Base-by-base conservation (phyloP, 352 stramenopile species). In the Aphanomyces stellatus region DNA sequence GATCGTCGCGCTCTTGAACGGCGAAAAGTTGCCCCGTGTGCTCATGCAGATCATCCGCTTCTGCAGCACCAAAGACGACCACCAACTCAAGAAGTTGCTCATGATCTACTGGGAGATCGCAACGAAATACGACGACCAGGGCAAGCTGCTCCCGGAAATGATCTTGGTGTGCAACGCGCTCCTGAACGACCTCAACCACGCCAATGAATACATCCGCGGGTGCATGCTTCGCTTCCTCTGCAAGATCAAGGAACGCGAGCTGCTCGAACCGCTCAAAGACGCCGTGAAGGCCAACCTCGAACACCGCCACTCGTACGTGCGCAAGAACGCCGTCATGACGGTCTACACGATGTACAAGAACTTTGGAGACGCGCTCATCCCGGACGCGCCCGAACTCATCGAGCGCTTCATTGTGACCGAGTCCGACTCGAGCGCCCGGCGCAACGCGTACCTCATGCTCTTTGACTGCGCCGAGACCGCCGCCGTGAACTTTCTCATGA, bases 11-110 rank as follows among this genome's bases (percentile, higher is more conserved):
- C 84, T 99, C 73, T 88, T 99, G 19, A 96, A 97, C n/a, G 97
- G 97, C 64, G 97, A 99, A 75, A 91, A 97, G 68, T 96, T 99
- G 82, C 95, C 96, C 22, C 94, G 96, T 70, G 94, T 99, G 75
- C 82, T 99, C 33, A 99, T 99, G 97, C 97, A 98, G 77, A 98
- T 99, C 60, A 99, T 99, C 74, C 96, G 94, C 57, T 99, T 98
- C 77, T 99, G 97, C 80, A 98, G 98, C 63, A 99, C 98, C 62
- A 96, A 98, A 51, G 97, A 98, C 61, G 96, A 99, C 81, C 98
- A 99, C 80, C 92, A 97, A 72, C 83, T 99, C 48, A 99, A 99
- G 80, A 99, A 99, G 75, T 81, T 99, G 41, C 89, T 98, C 34
- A 99, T 99, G 93, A 83, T 99, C 59, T 99, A 99, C 78, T 99